A percentile compares a stretch with the other conserved stretches of the same genome.
These are phyloP conservation scores for Chytridiales sp. DNA, from an alignment of 371 early-diverging fungal genomes.

Conservation along the genomic window DNA sequence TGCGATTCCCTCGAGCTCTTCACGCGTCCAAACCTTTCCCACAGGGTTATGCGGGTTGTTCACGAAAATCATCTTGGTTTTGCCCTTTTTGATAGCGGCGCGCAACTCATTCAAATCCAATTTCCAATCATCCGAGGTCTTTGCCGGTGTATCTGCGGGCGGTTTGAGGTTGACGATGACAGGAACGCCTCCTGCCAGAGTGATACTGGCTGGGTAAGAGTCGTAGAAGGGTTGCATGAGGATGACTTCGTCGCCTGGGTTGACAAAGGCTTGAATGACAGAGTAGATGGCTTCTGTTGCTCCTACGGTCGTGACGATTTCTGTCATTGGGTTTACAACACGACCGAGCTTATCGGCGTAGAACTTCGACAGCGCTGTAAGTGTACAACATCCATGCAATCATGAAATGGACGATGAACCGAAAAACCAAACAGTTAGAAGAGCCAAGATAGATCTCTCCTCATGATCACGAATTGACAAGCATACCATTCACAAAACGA, in stretches of 20 bases:
- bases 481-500: slow-evolving; percentile 60
- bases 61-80: slow-evolving; percentile 84
- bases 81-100: slow-evolving; percentile 66
- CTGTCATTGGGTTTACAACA: slow-evolving; percentile 73
- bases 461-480: neutral
- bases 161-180: slow-evolving; percentile 80
- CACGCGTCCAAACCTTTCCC: slow-evolving; percentile 72
- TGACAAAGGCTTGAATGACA: slow-evolving; percentile 72
- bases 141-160: slow-evolving; percentile 25
- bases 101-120: slow-evolving; percentile 81
- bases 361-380: slow-evolving; percentile 68
- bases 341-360: slow-evolving; percentile 69
- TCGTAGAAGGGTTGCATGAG: slow-evolving; percentile 89
- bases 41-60: slow-evolving; percentile 97
- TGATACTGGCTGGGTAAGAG: slow-evolving; percentile 72
- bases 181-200: slow-evolving; percentile 86
- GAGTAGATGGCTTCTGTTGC: slow-evolving; percentile 91
- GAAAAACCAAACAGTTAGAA: neutral
- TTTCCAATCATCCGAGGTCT: slow-evolving; percentile 70
- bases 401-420: neutral
- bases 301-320: slow-evolving; percentile 89
- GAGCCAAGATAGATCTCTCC: neutral
- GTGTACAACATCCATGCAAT: neutral
- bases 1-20: slow-evolving; percentile 74
- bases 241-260: slow-evolving; percentile 84